Evolutionary conservation across 169 alveolate genomes (phyloP), one percentile per base, ranked within the genome.

Genomic region (Cystoisospora suis): DNA sequence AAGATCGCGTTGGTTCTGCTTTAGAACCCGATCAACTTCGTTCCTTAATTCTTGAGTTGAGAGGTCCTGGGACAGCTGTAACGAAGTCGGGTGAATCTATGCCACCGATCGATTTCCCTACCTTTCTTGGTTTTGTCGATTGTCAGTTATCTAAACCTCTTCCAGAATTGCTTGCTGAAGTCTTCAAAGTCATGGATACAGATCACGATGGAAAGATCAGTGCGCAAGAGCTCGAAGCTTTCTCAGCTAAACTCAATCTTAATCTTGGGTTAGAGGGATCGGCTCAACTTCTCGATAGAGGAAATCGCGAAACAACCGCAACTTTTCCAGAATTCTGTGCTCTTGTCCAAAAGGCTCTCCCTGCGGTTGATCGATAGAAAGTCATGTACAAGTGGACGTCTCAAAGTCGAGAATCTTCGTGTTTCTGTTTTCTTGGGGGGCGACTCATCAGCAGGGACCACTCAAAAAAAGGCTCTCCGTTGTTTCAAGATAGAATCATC

Each of bases 291-390:
- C 56, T 72, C 15, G 32, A 40, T 72, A n/a, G 83, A 1, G 83
- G 83, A 0, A 34, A 38, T 36, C 38, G 42, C n/a, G 83, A 34
- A 38, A 40, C 83, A 0, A 2, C 27, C 20, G 83, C 56, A 72
- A 40, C 6, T 2, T 72, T 72, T 38, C 42, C 36, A 56, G 56
- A 72, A 34, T 72, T 72, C 56, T 72, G 83, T 38, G 83, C 42
- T 29, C 83, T 72, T 9, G 83, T 72, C 17, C 83, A 72, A 56
- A 6, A 12, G 83, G 6, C 83, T 6, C 83, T 72, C 58, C 83
- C 83, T 0, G 36, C 83, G 27, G 56, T 38, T 5, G 32, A 34
- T 2, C 6, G 56, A 72, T 34, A 40, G 27, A 72, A 2, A 53
- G 12, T 12, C 12, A 53, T 23, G 65, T 53, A 53, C 65, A 12